These are phyloP conservation scores for Talaromyces islandicus DNA, from an alignment of 2,329 filamentous ascomycete species.

Conservation along the genomic window DNA sequence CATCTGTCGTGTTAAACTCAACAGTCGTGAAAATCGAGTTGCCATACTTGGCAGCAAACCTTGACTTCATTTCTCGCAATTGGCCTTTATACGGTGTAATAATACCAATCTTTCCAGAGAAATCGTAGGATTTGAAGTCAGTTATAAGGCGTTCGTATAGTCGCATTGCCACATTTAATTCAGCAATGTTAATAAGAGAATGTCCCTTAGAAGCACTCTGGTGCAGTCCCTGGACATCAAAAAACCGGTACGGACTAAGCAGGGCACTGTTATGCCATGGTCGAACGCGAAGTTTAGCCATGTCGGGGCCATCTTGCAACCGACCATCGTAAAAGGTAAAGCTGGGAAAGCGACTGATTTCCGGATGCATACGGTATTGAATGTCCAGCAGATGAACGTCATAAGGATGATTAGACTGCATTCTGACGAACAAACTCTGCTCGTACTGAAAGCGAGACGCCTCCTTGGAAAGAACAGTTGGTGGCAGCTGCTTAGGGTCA, in stretches of 20 bases:
- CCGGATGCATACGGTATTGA: conserved; percentile 98
- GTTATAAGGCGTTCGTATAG: conserved; percentile 73
- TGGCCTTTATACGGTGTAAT: conserved; percentile 98
- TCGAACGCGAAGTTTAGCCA: conserved; percentile 67
- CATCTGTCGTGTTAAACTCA: conserved; percentile 98
- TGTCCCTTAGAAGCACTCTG: conserved; percentile 74
- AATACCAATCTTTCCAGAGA: conserved; percentile 82
- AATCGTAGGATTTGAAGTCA: conserved; percentile 64
- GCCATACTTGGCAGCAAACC: conserved; percentile 69
- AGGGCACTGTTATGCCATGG: conserved; percentile 81
- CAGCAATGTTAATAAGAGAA: conserved; percentile 82
- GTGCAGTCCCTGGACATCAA: conserved; percentile 87
- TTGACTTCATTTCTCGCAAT: conserved; percentile 68
- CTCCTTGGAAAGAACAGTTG: conserved; percentile 90
- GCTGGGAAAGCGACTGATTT: conserved; percentile 89
- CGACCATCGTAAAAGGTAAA: conserved; percentile 85
- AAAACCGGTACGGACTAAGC: conserved; percentile 92
- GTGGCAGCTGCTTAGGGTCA: conserved; percentile 94
- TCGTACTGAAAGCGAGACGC: conserved; percentile 92
- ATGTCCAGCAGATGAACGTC: conserved; percentile 93
- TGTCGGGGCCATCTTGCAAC: conserved; percentile 76
- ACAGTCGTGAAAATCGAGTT: conserved; percentile 68
- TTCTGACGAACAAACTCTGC: conserved; percentile 95
- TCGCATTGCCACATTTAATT: conserved; percentile 78
- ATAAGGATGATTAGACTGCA: conserved; percentile 86